Base-by-base conservation (phyloP, 768 basidiomycete species). In the Pleurotus platypus region DNA sequence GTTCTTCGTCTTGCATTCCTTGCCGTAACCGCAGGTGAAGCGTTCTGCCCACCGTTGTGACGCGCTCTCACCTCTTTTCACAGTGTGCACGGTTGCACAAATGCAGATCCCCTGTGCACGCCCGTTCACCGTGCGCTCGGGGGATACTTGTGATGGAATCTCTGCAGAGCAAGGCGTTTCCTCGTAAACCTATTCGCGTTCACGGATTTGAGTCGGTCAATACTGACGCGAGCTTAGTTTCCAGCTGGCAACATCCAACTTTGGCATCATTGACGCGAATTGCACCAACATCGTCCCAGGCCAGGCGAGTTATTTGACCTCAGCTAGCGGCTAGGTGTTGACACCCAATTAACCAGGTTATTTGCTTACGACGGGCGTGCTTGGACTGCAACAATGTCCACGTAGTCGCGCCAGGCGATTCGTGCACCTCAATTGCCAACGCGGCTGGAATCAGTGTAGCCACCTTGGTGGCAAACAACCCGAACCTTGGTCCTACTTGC, bases 401-500 rank as follows among this genome's bases (percentile, higher is more conserved):
- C 63, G 73, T 77, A 42, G 76, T 83, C 40, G 62, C 66, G 18
- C 42, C 62, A 0, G 80, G 78, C 18, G 79, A 88, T 63, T 75
- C 70, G 30, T 90, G 89, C 70, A 60, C 49, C 0, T 55, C 47
- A 16, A 77, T 89, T 54, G 67, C 77, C 2, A 46, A 58, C 0
- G 64, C 57, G 18, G 75, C 77, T 57, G 72, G 71, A 30, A 79
- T 85, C 58, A 63, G 76, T 48, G 58, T 73, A 61, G 72, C 62
- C 43, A 78, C 78, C 18, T 71, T 90, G 20, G 66, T 75, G 59
- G 63, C 73, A 30, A 88, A 89, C 74, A 90, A 89, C 72, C 86
- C 83, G 3, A 85, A 89, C 64, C 66, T 89, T 56, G 70, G 83
- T 67, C 56, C 60, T 8, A 62, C 26, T 5, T 85, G 84, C 70